phyloP scores from a whole-genome alignment of 2,329 filamentous ascomycete species.

The Shiraia bambusicola region DNA sequence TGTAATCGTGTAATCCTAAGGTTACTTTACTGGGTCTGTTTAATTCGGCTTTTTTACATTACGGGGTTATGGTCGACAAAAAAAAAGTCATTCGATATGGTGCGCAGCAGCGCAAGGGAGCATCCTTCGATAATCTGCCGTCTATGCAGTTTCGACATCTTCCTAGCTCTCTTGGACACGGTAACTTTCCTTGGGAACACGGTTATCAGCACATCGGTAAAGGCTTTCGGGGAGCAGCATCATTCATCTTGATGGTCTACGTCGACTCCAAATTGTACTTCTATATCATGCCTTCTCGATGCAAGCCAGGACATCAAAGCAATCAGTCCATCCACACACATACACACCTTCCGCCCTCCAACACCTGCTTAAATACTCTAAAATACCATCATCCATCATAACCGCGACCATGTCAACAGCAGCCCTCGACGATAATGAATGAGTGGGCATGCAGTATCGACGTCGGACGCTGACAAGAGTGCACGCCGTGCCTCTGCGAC shows the following conservation, averaged over 20 bases:
- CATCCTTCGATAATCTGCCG: constrained; percentile 37
- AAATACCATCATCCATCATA: constrained; percentile 33
- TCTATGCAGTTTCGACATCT: constrained; percentile 36
- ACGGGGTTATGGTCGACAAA: constrained; percentile 44
- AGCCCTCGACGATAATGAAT: constrained; percentile 25
- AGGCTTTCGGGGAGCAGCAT: constrained; percentile 39
- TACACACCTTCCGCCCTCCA: constrained; percentile 32
- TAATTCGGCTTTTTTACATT: constrained; percentile 40
- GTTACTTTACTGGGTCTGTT: constrained; percentile 40
- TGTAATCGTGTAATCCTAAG: constrained; percentile 41
- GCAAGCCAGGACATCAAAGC: constrained; percentile 39
- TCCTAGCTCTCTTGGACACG: constrained; percentile 42
- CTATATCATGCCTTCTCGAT: constrained; percentile 44
- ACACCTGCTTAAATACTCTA: constrained; percentile 39
- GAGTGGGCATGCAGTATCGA: constrained; percentile 28
- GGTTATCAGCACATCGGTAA: constrained; percentile 43
- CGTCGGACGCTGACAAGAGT: constrained; percentile 22
- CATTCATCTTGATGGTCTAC: constrained; percentile 42
- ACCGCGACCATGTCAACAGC: constrained; percentile 32
- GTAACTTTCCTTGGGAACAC: constrained; percentile 47
- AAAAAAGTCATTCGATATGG: constrained; percentile 45
- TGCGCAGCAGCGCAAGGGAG: constrained; percentile 37
- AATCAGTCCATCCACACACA: constrained; percentile 42
- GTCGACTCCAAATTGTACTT: constrained; percentile 48
- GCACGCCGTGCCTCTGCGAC: constrained; percentile 23